Base-by-base conservation (phyloP, 108 stramenopile species). In the Cyclotella kingstonii region DNA sequence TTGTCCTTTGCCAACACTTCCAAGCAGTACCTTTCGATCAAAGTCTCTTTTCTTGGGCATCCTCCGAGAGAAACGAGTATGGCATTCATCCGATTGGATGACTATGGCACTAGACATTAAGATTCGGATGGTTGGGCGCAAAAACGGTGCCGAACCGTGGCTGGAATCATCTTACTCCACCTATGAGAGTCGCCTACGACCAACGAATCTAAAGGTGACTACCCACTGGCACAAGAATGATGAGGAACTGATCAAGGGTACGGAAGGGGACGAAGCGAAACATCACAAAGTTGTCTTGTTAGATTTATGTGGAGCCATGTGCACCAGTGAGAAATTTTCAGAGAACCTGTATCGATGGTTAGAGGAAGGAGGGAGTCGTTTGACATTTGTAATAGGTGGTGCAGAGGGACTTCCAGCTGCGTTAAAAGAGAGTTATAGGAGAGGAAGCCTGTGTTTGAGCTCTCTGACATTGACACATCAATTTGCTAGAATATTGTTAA, bases 201-300 rank as follows among this genome's bases (percentile, higher is more conserved):
- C 87, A 2, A 68, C 82, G 17, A 77, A 72, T 61, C 47, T 93
- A 0, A 64, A 74, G 5, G 72, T 91, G 8, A 76, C 82, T n/a
- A 96, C 95, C 1, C 68, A 81, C 12, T 93, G 87, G 87, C 93
- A 94, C 72, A 96, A 93, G 60, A 89, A 85, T 53, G 87, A 96
- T 54, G 76, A 81, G 4, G 90, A 93, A n/a, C 59, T 96, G 42
- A 74, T 82, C 21, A 90, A 81, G 56, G 80, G 60, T 35, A 79
- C 72, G 18, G 69, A 67, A 17, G 17, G 45, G 12, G 91, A 93
- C 58, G 33, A 60, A 12, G 42, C 60, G 23, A 90, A 92, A 52
- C 60, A 70, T 28, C 84, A 86, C 46, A 75, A 83, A 5, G 79
- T 93, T 11, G 83, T 94, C 38, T 53, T 83, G 45, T 45, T 88